Percentiles rank a stretch among this genome's conserved stretches.
Conservation (phyloP, 192 early-diverging fungal species). For the Podila clonocystis region DNA sequence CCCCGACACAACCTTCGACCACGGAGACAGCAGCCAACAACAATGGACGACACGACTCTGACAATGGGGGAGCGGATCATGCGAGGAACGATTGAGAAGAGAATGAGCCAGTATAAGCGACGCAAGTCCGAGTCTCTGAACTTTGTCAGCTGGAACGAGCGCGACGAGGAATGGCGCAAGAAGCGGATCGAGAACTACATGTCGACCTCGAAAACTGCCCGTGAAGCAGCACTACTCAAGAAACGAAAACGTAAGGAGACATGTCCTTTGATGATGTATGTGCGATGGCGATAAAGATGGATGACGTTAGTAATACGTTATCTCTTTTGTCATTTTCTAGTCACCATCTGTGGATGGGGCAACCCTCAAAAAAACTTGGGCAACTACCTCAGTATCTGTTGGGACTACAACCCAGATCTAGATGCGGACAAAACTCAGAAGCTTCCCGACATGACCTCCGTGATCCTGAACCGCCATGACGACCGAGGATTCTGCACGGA, state of each 20-base stretch:
- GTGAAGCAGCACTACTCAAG: conserved; percentile 31
- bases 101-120: conserved; percentile 38
- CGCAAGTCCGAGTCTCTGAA: conserved; percentile 22
- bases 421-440: conserved; percentile 42
- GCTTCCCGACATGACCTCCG: conserved; percentile 8
- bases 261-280: background rate
- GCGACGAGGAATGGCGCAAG: conserved; percentile 40
- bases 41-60: background rate
- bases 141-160: conserved; percentile 42
- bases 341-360: conserved; percentile 49
- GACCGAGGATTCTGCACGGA: conserved; percentile 23
- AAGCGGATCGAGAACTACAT: conserved; percentile 42
- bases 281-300: background rate
- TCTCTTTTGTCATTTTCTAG: conserved; percentile 6
- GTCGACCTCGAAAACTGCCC: conserved; percentile 24
- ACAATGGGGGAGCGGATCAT: background rate
- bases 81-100: conserved; percentile 21
- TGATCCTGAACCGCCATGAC: conserved; percentile 16
- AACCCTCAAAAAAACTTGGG: conserved; percentile 48
- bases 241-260: conserved; percentile 32
- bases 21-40: background rate
- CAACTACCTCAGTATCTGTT: conserved; percentile 47
- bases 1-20: conserved; percentile 38
- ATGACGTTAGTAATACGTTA: background rate
- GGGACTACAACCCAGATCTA: conserved; percentile 42